Percentiles rank a stretch among this genome's conserved stretches.
Evolutionary conservation across 768 basidiomycete genomes (phyloP).

Genomic region (Serendipita vermifera): DNA sequence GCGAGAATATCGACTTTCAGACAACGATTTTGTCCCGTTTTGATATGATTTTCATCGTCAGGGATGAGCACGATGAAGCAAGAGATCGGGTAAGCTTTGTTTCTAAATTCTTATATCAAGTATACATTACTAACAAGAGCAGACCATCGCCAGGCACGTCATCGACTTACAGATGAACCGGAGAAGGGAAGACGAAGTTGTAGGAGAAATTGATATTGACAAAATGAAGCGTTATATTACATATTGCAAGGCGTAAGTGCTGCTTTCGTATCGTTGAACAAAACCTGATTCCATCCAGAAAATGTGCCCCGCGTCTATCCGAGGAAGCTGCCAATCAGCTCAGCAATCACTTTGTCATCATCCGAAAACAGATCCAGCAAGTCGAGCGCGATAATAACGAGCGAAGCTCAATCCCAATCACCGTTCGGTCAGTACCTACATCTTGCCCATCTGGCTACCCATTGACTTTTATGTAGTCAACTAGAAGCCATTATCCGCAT

Average conservation of each 20-base stretch:
- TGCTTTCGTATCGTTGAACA: not conserved
- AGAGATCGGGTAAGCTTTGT: slow-evolving; percentile 60
- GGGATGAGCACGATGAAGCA: slow-evolving; percentile 91
- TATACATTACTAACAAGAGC: slow-evolving; percentile 6
- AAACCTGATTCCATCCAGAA: slow-evolving; percentile 34
- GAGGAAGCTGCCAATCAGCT: slow-evolving; percentile 92
- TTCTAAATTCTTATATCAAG: slow-evolving; percentile 3
- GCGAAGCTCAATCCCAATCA: slow-evolving; percentile 94
- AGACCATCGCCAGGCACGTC: slow-evolving; percentile 94
- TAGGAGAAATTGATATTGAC: slow-evolving; percentile 88
- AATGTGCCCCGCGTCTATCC: slow-evolving; percentile 91
- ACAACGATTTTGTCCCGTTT: slow-evolving; percentile 97
- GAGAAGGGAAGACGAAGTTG: slow-evolving; percentile 49
- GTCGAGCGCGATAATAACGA: slow-evolving; percentile 97
- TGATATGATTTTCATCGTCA: slow-evolving; percentile 99
- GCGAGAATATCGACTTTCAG: slow-evolving; percentile 98
- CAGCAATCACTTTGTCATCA: slow-evolving; percentile 83
- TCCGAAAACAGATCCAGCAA: slow-evolving; percentile 88
- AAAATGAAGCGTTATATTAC: slow-evolving; percentile 98
- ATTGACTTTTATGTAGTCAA: slow-evolving; percentile 38
- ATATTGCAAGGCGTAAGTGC: slow-evolving; percentile 78
- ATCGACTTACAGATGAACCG: slow-evolving; percentile 99
- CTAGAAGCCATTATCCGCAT: slow-evolving; percentile 98
- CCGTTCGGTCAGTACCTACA: slow-evolving; percentile 58
- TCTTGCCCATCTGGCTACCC: not conserved